These are phyloP conservation scores for Globisporangium cederbergense DNA, from an alignment of 352 stramenopile species.

Conservation along the genomic window DNA sequence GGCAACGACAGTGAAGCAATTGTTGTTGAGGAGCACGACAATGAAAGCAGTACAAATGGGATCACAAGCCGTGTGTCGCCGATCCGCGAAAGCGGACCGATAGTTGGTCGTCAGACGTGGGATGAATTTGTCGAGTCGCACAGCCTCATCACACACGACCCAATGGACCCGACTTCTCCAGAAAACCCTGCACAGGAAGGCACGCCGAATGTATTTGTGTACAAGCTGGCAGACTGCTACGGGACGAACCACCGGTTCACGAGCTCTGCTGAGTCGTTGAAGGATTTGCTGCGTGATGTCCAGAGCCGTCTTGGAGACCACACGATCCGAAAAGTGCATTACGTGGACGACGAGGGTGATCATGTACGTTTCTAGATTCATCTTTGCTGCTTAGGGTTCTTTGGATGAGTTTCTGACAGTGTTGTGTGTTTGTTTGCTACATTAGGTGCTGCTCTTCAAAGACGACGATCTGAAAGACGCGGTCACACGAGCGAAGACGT, in stretches of 20 bases:
- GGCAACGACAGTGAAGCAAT: conserved; percentile 12
- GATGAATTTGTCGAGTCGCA: conserved; percentile 41
- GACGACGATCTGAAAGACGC: conserved; percentile 81
- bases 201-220: conserved; percentile 68
- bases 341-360: conserved; percentile 81
- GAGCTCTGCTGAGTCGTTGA: conserved; percentile 71
- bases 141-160: conserved; percentile 15
- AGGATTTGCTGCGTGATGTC: conserved; percentile 66
- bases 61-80: background rate
- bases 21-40: background rate
- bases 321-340: conserved; percentile 73
- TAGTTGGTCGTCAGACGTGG: conserved; percentile 42
- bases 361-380: conserved; percentile 20
- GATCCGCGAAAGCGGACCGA: conserved; percentile 15
- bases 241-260: conserved; percentile 85
- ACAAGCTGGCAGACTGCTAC: conserved; percentile 79
- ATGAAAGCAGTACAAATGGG: background rate
- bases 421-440: conserved; percentile 4
- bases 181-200: conserved; percentile 24
- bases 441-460: conserved; percentile 68
- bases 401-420: conserved; percentile 3
- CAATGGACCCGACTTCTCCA: conserved; percentile 24
- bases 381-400: background rate
- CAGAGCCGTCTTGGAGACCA: conserved; percentile 70
- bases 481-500: conserved; percentile 69